Conservation (phyloP, 1,284 basidiomycete species). For the Volvariella surrecta region DNA sequence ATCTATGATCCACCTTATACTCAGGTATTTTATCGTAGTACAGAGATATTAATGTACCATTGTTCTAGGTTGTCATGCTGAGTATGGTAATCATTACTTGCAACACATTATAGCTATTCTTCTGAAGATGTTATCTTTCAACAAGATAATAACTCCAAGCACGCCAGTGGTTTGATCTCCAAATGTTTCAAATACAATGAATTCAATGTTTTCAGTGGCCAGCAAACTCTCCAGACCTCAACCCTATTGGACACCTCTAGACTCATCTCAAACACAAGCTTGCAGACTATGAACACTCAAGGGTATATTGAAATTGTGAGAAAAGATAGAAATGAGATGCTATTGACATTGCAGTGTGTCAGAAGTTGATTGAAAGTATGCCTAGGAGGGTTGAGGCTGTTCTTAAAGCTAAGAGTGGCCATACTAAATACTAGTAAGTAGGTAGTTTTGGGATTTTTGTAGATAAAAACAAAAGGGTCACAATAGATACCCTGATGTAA, state of each 20-base stretch:
- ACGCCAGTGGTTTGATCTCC: conserved; percentile 16
- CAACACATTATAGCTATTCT: no score
- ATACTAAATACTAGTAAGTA: background rate
- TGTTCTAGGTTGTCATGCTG: no score
- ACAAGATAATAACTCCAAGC: conserved; percentile 23
- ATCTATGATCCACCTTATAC: no score
- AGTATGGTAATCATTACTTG: no score
- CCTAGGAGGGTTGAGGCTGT: background rate
- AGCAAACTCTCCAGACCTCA: conserved; percentile 25
- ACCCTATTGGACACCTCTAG: conserved; percentile 28
- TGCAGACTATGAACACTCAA: conserved; percentile 11
- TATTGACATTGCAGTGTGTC: conserved; percentile 5
- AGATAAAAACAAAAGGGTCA: no score
- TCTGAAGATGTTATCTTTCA: conserved; percentile 14
- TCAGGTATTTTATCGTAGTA: no score
- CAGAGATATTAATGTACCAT: no score
- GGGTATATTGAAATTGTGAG: no score
- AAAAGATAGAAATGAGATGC: conserved; percentile 11
- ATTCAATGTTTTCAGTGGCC: conserved; percentile 20
- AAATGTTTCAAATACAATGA: conserved; percentile 19
- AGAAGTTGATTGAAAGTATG: conserved; percentile 3
- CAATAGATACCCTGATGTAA: no score
- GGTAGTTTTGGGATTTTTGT: no score
- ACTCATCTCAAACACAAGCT: conserved; percentile 12
- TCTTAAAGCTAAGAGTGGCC: conserved; percentile 1